A percentile compares a stretch with the other conserved stretches of the same genome.
Conservation (phyloP, 2,329 filamentous ascomycete species). For the Fusarium sterilihyphosum region DNA sequence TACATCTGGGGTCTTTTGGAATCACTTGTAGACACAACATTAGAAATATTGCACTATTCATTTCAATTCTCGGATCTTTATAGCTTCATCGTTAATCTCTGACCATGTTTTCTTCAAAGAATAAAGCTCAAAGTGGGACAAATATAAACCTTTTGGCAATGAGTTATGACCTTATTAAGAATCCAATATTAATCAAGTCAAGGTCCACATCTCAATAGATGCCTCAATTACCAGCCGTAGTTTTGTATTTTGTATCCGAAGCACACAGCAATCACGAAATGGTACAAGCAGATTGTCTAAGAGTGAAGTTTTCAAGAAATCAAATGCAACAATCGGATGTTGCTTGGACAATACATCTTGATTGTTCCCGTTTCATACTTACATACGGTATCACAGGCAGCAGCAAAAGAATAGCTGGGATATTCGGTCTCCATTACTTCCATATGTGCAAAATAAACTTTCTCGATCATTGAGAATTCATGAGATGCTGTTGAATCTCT, state of each 20-base stretch:
- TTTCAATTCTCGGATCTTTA: background rate
- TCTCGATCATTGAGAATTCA: background rate
- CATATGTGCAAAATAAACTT: background rate
- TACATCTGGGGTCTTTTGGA: background rate
- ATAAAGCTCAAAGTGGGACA: background rate
- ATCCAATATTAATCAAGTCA: background rate
- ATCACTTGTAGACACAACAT: too few relatives aligned
- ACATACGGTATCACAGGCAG: background rate
- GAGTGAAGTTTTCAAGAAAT: background rate
- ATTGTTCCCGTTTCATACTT: background rate
- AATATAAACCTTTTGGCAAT: background rate
- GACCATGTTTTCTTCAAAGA: too few relatives aligned
- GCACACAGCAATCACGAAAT: background rate
- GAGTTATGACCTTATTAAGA: background rate
- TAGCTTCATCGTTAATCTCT: background rate
- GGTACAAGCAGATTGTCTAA: background rate
- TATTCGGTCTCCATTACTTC: background rate
- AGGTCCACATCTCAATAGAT: background rate
- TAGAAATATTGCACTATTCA: too few relatives aligned
- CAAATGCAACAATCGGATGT: background rate
- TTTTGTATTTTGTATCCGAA: background rate
- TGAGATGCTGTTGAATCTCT: background rate
- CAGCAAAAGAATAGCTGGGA: background rate
- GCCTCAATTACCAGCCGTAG: background rate
- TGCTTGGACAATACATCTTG: too few relatives aligned